Conservation (phyloP, 768 basidiomycete species). For the Suillus subalutaceus region DNA sequence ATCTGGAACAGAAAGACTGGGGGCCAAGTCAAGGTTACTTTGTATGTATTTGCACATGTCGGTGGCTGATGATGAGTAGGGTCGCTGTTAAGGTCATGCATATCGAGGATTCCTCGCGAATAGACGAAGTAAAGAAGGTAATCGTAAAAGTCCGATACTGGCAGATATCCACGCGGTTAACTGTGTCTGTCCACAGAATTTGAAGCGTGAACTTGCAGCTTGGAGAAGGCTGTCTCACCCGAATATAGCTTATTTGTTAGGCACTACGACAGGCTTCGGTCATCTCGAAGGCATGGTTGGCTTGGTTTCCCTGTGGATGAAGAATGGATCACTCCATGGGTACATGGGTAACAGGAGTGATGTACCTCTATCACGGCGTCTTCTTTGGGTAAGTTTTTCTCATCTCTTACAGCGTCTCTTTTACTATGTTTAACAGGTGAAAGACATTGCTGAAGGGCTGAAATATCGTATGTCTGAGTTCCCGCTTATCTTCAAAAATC, state of each 20-base stretch:
- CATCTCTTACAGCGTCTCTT: not conserved
- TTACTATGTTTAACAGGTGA: not conserved
- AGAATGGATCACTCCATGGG: not conserved
- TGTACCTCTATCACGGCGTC: not conserved
- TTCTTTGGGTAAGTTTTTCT: not conserved
- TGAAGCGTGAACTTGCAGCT: not conserved
- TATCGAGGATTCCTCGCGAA: no score
- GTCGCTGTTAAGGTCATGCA: not conserved
- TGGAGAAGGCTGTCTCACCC: not conserved
- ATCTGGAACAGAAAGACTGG: not conserved
- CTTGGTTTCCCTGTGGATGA: not conserved
- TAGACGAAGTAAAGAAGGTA: not conserved
- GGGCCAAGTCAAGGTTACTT: not conserved
- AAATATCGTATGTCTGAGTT: slow-evolving; percentile 9
- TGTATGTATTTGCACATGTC: not conserved
- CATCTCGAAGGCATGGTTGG: not conserved
- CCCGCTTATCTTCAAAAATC: not conserved
- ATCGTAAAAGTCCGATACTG: not conserved
- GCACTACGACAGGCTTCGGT: not conserved
- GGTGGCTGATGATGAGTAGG: not conserved
- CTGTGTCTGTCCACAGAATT: not conserved
- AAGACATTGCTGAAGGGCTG: slow-evolving; percentile 11
- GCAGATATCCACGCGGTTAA: not conserved
- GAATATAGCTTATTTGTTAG: not conserved
- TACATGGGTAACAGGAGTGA: not conserved